Evolutionary conservation across 495 filamentous ascomycete genomes (phyloP).

Genomic region (Friedmanniomyces simplex): DNA sequence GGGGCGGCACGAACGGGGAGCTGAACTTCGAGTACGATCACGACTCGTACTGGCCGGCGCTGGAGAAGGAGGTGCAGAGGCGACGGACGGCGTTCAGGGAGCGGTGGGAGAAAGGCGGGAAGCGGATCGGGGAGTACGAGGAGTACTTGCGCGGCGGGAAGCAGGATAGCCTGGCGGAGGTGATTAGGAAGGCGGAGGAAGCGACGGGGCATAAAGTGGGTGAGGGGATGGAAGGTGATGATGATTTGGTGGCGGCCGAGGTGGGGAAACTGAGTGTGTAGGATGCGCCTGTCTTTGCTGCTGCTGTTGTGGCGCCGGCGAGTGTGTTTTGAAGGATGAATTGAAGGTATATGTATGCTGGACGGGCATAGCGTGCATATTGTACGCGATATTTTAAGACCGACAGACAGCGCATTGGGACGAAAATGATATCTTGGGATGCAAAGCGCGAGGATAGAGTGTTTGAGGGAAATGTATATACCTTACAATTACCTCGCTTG

Average conservation of each 20-base stretch:
- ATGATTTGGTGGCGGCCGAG: constrained; percentile 5
- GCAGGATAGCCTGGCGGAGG: constrained; percentile 19
- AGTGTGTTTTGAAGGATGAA: no score
- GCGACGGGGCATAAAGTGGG: background rate
- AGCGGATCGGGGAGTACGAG: constrained; percentile 73
- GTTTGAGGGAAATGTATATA: no score
- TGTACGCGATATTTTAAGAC: no score
- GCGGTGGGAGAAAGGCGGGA: constrained; percentile 70
- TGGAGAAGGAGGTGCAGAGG: constrained; percentile 55
- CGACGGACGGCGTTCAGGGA: constrained; percentile 46
- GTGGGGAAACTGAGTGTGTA: constrained; percentile 13
- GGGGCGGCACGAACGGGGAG: constrained; percentile 38
- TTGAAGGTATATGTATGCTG: no score
- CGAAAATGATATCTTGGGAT: no score
- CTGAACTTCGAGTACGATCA: constrained; percentile 84
- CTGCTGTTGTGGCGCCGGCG: no score
- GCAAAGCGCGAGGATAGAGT: no score
- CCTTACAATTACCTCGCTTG: no score
- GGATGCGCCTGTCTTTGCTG: background rate
- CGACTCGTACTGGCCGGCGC: constrained; percentile 73
- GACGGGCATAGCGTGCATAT: no score
- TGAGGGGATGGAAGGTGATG: background rate
- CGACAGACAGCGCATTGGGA: no score
- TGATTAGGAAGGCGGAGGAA: background rate
- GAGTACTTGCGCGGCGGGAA: constrained; percentile 61